Percentiles rank a stretch among this genome's conserved stretches.
Conservation (phyloP, 345 rosid genomes). For the Ailanthus altissimus region DNA sequence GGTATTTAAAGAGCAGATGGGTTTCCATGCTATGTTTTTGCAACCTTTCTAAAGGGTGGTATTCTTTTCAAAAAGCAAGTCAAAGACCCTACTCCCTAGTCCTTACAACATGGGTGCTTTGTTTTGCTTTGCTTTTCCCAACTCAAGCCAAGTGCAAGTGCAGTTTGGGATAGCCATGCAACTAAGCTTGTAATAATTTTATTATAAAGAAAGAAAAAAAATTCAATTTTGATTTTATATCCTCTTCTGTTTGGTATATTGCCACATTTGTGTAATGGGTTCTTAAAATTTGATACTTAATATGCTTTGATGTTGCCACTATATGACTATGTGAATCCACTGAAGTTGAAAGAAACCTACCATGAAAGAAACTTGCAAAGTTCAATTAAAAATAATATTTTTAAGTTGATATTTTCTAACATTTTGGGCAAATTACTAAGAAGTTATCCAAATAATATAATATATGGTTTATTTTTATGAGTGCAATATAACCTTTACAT, state of each 20-base stretch:
- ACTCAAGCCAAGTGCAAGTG: background rate
- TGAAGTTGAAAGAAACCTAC: background rate
- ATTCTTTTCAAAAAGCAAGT: conserved; percentile 27
- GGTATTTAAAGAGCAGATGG: background rate
- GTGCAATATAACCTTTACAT: background rate
- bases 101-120: background rate
- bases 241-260: background rate
- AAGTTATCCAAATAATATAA: background rate
- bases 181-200: background rate
- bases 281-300: background rate
- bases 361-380: background rate
- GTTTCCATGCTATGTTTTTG: conserved; percentile 7
- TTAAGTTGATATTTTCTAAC: background rate
- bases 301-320: background rate
- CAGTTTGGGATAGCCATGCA: background rate
- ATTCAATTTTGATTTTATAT: background rate
- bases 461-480: too few species aligned
- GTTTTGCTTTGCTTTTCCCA: conserved; percentile 4
- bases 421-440: background rate
- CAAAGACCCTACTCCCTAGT: conserved; percentile 25
- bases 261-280: background rate
- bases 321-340: background rate
- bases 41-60: conserved; percentile 15
- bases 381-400: too few species aligned
- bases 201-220: too few species aligned